Base-by-base conservation (phyloP, 2,329 filamentous ascomycete species). In the Bisporella sp. region DNA sequence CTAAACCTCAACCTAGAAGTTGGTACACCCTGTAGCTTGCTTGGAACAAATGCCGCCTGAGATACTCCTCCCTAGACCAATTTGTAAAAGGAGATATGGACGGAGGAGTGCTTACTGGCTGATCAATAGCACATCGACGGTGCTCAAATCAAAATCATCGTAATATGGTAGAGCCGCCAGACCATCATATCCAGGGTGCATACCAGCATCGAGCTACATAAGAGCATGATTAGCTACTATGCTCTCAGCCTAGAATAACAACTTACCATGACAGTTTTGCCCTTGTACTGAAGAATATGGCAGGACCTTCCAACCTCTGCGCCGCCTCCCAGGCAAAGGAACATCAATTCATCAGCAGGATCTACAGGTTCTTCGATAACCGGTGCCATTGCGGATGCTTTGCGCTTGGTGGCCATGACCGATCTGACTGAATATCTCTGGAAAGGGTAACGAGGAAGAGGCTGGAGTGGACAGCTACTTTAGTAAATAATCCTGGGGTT, bases 241-340 rank as follows among this genome's bases (percentile, higher is more conserved):
- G 44, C 2, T 42, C 12, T 40, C 9, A 44, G 29, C n/a, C 39
- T 29, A 28, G 21, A 46, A 48, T 40, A 45, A n/a, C 46, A 45
- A 51, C 81, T 60, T 74, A 95, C 90, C 93, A 99, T 99, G 59
- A 99, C 89, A 5, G 92, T 97, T 71, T 99, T 99, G 55, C 93
- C 93, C 72, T 97, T 99, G 79, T 99, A 99, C 65, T 97, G 90
- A 53, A 99, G 84, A 61, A 99, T 96, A 67, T 99, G 93, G 69
- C 93, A 97, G 58, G 93, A 97, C 58, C 93, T 80, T 48, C 93
- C 93, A 55, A 99, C 93, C 71, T 99, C 93, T 68, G 96, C 97
- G 59, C 93, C 93, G 54, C 93, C 93, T 54, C 93, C 93, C 37
- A 99, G 74, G 62, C 89, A 95, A 49, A 96, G 79, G 64, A 99